phyloP scores from a whole-genome alignment of 208 protist species.

The Balamuthia mandrillaris region DNA sequence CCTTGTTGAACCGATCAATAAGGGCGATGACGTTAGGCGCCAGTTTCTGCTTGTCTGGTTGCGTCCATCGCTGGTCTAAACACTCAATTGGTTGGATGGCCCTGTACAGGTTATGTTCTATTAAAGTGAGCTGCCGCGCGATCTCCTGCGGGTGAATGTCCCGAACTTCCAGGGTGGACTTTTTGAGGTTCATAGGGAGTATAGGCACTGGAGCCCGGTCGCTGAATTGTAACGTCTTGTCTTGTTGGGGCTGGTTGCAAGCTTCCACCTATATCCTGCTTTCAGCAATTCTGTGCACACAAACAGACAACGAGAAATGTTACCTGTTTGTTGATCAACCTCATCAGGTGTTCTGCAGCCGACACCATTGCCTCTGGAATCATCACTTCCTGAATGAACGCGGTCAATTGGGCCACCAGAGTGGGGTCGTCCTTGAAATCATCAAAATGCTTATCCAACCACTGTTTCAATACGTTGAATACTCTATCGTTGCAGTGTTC shows the following conservation, averaged over 20 bases:
- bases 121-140: slow-evolving; percentile 44
- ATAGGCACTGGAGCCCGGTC: not conserved
- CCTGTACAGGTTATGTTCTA: slow-evolving; percentile 38
- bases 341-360: not conserved
- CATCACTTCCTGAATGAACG: not conserved
- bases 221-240: not conserved
- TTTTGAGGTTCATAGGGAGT: not conserved
- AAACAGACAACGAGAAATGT: no score
- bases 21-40: slow-evolving; percentile 47
- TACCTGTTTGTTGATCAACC: not conserved
- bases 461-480: not conserved
- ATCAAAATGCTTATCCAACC: not conserved
- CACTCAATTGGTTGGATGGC: slow-evolving; percentile 25
- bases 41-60: slow-evolving; percentile 40
- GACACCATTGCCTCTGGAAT: not conserved
- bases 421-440: not conserved
- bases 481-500: not conserved
- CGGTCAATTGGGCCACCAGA: not conserved
- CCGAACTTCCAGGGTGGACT: not conserved
- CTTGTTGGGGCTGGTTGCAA: not conserved
- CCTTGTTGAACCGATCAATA: slow-evolving; percentile 56
- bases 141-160: slow-evolving; percentile 11
- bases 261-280: not conserved
- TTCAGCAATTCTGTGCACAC: not conserved
- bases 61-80: slow-evolving; percentile 30